Base-by-base conservation (phyloP, 805 yeast genomes). In the Kuraishia ogatae region DNA sequence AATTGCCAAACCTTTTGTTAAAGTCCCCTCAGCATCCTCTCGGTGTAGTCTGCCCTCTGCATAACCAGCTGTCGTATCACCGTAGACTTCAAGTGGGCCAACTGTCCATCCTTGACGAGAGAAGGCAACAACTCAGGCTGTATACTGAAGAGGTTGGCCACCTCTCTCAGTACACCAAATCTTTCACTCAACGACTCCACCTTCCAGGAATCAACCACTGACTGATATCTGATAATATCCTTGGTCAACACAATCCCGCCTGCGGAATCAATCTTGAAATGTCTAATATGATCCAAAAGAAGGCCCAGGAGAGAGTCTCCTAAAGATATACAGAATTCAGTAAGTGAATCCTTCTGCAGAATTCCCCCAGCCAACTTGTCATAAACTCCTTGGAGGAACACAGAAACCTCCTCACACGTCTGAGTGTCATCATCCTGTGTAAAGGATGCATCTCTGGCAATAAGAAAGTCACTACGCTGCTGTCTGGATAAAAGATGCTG, bases 211-310 rank as follows among this genome's bases (percentile, higher is more conserved):
- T 84, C 89, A 49, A 87, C 77, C 15, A 80, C 75, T 17, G 80
- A 75, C 66, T 89, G 93, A 64, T 85, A 89, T 50, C 87, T 80
- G 46, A 87, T 86, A 7, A 88, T 83, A 69, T 92, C 97, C 62
- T 85, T 87, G 0, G 96, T 88, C 15, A 89, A 79, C 15, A 87
- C 81, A 57, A 85, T 76, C 29, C 96, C 97, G 54, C 97, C 98
- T 6, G 84, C 81, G 1, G 90, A 83, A 61, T 82, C 87, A 59
- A 92, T 89, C 48, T 81, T 82, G 65, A 82, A 88, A 62, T 84
- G 87, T 57, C 84, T 83, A 66, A 85, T 85, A 65, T 92, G 97
- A 26, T 76, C 80, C 61, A 89, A 72, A 51, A 93, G 70, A 50
- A 81, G 73, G 26, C 76, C 75, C 61, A 86, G 77, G 47, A 87